A percentile compares a stretch with the other conserved stretches of the same genome.
Conservation (phyloP, 2,329 filamentous ascomycete species). For the Hirsutella minnesotensis region DNA sequence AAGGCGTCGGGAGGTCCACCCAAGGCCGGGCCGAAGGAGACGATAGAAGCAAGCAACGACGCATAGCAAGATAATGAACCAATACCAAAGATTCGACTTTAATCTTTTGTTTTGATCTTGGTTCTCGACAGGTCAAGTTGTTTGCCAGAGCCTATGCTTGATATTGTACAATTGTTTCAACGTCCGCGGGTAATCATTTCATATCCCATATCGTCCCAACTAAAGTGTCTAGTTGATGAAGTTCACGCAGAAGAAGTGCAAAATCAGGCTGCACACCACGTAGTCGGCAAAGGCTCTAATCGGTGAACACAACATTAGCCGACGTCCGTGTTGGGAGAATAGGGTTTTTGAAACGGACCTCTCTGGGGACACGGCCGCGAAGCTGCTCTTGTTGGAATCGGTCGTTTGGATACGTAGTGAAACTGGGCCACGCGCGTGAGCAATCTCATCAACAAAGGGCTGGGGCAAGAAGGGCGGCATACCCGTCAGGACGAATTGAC, state of each 20-base stretch:
- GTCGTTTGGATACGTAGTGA: conserved; percentile 87
- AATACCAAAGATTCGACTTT: neutral
- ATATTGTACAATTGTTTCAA: conserved; percentile 1
- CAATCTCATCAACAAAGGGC: neutral
- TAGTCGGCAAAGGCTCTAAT: conserved; percentile 88
- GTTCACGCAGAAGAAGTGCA: conserved; percentile 99
- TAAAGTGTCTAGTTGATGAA: conserved; percentile 77
- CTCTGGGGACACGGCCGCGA: conserved; percentile 66
- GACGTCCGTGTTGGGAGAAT: too few relatives aligned
- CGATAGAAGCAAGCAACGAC: conserved; percentile 10
- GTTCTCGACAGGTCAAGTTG: neutral
- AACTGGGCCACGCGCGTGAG: conserved; percentile 28
- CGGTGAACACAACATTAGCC: conserved; percentile 8
- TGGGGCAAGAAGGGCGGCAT: conserved; percentile 21
- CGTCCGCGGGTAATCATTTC: neutral
- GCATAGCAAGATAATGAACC: conserved; percentile 8
- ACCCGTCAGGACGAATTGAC: conserved; percentile 93
- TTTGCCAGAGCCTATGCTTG: neutral
- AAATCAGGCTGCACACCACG: conserved; percentile 82
- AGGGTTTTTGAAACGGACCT: conserved; percentile 37
- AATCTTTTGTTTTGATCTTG: neutral
- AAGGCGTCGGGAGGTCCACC: conserved; percentile 38
- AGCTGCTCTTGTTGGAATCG: conserved; percentile 66
- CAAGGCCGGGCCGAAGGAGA: conserved; percentile 24
- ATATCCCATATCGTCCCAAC: neutral